Conservation (phyloP, 208 protist genomes). For the Vickermania ingenoplastis region DNA sequence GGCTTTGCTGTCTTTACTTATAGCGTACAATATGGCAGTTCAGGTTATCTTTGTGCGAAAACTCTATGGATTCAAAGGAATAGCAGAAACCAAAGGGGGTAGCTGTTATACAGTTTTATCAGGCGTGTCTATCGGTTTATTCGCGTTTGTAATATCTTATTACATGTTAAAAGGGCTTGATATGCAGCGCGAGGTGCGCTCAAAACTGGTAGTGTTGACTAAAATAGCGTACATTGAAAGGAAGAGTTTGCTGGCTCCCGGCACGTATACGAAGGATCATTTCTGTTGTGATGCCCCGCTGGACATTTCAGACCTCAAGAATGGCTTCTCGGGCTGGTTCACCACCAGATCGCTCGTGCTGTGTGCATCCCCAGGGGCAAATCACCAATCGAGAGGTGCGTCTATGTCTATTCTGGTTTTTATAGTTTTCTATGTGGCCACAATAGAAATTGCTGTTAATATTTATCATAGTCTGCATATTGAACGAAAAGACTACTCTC, state of each 20-base stretch:
- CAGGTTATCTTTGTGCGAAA: background rate
- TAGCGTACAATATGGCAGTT: conserved; percentile 24
- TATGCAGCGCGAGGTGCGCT: conserved; percentile 64
- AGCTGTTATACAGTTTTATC: conserved; percentile 15
- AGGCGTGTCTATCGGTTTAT: conserved; percentile 48
- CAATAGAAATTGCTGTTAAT: conserved; percentile 24
- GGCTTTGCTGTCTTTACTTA: conserved; percentile 23
- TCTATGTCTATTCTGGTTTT: conserved; percentile 58
- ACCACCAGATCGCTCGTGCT: conserved; percentile 59
- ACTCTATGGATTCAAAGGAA: background rate
- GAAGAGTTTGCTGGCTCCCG: conserved; percentile 53
- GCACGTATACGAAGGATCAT: conserved; percentile 20
- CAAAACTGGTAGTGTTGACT: conserved; percentile 58
- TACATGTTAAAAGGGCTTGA: conserved; percentile 65
- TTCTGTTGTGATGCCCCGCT: conserved; percentile 58
- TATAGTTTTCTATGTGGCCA: conserved; percentile 20
- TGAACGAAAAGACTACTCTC: conserved; percentile 12
- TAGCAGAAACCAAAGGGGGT: background rate
- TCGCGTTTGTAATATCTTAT: conserved; percentile 34
- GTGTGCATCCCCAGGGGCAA: conserved; percentile 56
- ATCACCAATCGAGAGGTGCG: conserved; percentile 40
- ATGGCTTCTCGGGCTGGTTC: conserved; percentile 69
- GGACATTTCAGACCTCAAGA: conserved; percentile 35
- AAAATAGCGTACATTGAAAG: conserved; percentile 56
- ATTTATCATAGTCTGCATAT: background rate